These are phyloP conservation scores for Porodaedalea pini DNA, from an alignment of 1,284 basidiomycete species.

Conservation along the genomic window DNA sequence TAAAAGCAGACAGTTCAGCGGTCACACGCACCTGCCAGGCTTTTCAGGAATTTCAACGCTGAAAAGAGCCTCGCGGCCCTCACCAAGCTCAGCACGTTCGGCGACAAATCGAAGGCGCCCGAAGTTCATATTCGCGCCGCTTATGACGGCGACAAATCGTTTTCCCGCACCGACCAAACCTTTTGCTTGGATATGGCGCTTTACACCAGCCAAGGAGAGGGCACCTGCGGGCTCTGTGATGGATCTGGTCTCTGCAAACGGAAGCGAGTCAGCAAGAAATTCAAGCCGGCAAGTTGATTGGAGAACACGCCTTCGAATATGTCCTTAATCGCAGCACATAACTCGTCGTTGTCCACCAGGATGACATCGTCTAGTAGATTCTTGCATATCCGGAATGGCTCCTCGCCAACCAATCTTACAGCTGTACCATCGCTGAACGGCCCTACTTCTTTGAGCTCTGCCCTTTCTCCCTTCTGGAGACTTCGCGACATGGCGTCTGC, in stretches of 20 bases:
- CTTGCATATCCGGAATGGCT: constrained; percentile 91
- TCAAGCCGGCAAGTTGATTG: constrained; percentile 11
- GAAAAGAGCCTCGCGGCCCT: constrained; percentile 89
- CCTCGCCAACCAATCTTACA: constrained; percentile 93
- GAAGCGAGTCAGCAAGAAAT: constrained; percentile 6
- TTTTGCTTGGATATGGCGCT: constrained; percentile 82
- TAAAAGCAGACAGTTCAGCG: background rate
- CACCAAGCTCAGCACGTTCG: constrained; percentile 95
- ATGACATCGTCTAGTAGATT: constrained; percentile 84
- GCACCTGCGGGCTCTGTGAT: constrained; percentile 98
- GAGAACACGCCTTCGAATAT: constrained; percentile 83
- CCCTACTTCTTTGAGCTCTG: constrained; percentile 87
- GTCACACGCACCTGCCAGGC: constrained; percentile 71
- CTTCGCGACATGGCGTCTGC: constrained; percentile 91
- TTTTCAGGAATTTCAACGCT: constrained; percentile 91
- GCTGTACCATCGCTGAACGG: constrained; percentile 99
- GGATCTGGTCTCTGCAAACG: constrained; percentile 77
- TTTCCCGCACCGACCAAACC: constrained; percentile 79
- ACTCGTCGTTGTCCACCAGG: constrained; percentile 90
- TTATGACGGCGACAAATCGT: constrained; percentile 88
- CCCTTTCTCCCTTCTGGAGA: constrained; percentile 72
- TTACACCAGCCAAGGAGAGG: constrained; percentile 87
- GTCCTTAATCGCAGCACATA: constrained; percentile 99
- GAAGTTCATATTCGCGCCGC: constrained; percentile 99
- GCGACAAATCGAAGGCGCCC: constrained; percentile 94